These are phyloP conservation scores for Penicillium subrubescens DNA, from an alignment of 495 filamentous ascomycete species.

Conservation along the genomic window DNA sequence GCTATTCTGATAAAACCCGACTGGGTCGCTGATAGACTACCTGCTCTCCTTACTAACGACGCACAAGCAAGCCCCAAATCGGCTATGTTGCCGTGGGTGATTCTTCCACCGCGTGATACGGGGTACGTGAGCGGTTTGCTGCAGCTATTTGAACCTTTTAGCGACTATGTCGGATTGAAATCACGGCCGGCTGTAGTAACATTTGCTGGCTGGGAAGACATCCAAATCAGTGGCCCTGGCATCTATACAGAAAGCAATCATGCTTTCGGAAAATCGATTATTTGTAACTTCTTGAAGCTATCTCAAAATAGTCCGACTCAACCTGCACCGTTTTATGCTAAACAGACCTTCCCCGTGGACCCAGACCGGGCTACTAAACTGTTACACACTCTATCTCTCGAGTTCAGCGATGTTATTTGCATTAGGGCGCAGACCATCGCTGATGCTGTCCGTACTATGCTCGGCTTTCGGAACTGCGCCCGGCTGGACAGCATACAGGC, in stretches of 20 bases:
- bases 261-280: not conserved
- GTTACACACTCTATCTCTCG: not conserved
- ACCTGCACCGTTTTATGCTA: not conserved
- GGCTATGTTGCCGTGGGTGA: not conserved
- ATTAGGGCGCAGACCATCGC: not conserved
- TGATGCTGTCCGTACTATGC: not conserved
- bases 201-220: not conserved
- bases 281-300: not conserved
- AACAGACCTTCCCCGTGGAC: not conserved
- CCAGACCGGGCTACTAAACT: not conserved
- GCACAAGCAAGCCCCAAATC: too few relatives aligned
- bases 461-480: not conserved
- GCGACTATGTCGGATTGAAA: not conserved
- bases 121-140: not conserved
- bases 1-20: too few relatives aligned
- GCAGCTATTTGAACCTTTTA: not conserved
- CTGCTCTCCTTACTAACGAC: too few relatives aligned
- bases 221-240: not conserved
- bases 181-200: not conserved
- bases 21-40: too few relatives aligned
- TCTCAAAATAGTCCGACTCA: not conserved
- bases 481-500: not conserved
- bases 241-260: not conserved
- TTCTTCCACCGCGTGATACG: not conserved
- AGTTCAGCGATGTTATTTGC: not conserved